phyloP scores from a whole-genome alignment of 257 asterid genomes.

The Solanum etuberosum region DNA sequence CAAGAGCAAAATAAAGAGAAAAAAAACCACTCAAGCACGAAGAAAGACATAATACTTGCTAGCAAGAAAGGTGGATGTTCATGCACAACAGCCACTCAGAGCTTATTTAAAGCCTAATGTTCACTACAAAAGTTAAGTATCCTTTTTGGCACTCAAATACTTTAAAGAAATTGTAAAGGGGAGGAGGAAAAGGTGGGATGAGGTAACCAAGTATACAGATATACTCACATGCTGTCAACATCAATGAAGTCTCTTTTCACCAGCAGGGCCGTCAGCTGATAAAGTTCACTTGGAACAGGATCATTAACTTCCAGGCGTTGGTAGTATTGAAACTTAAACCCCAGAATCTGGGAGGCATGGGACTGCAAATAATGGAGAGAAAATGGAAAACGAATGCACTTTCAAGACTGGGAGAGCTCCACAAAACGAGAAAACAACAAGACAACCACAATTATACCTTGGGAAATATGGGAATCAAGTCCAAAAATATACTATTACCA shows the following conservation, averaged over 20 bases:
- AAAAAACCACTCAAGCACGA: not conserved
- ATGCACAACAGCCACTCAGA: not conserved
- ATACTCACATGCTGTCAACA: slow-evolving; percentile 80
- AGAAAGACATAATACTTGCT: not conserved
- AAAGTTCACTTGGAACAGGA: slow-evolving; percentile 72
- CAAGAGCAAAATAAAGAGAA: not conserved
- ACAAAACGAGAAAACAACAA: not conserved
- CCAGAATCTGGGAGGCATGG: slow-evolving; percentile 93
- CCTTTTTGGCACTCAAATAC: not conserved
- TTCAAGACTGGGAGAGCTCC: not conserved
- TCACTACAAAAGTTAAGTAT: not conserved
- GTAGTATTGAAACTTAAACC: slow-evolving; percentile 91
- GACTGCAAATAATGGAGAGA: slow-evolving; percentile 45
- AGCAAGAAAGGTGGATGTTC: not conserved
- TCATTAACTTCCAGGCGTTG: slow-evolving; percentile 63
- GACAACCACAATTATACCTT: slow-evolving; percentile 44
- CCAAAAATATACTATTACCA: slow-evolving; percentile 69
- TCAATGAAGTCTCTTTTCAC: slow-evolving; percentile 85
- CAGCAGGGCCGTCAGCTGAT: slow-evolving; percentile 82
- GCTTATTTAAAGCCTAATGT: not conserved
- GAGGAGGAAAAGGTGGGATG: not conserved
- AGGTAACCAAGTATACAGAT: not conserved
- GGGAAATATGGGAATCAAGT: slow-evolving; percentile 88
- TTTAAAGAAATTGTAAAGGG: not conserved
- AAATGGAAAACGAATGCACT: not conserved